Base-by-base conservation (phyloP, 2,329 filamentous ascomycete genomes). In the Exophiala spinifera region DNA sequence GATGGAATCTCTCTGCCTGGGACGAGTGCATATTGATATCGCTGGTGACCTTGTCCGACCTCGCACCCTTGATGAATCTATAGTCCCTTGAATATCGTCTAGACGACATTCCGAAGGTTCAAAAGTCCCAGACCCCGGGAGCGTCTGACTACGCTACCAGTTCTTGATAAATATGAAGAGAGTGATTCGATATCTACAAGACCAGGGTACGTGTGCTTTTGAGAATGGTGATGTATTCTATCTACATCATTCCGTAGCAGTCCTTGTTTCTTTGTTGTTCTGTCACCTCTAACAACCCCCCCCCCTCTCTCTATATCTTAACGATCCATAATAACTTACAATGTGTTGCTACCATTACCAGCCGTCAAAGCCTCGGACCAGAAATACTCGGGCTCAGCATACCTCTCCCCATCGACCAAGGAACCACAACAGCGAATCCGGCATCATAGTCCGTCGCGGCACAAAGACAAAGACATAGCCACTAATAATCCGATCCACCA, bases 121-220 rank as follows among this genome's bases (percentile, higher is more conserved):
- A n/a, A n/a, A n/a, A n/a, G n/a, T n/a, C n/a, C n/a, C n/a, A n/a
- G n/a, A n/a, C n/a, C n/a, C n/a, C n/a, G n/a, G n/a, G n/a, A n/a
- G n/a, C n/a, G n/a, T n/a, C n/a, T n/a, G n/a, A n/a, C n/a, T n/a
- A n/a, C n/a, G n/a, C n/a, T n/a, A n/a, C n/a, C n/a, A n/a, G n/a
- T n/a, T n/a, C n/a, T n/a, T n/a, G n/a, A n/a, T n/a, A 28, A 51
- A 48, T 17, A 62, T 62, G 58, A 61, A 61, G 49, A 62, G 49
- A 44, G 36, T 61, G 45, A 55, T 61, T 49, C 49, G 48, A 21
- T 62, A 62, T 42, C 43, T 62, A 23, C 60, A 62, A 39, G 55
- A 62, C 31, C 60, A 61, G 55, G 60, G 60, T 61, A 49, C 42
- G 56, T 4, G 8, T 25, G 23, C 23, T n/a, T n/a, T n/a, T n/a